Percentiles rank a stretch among this genome's conserved stretches.
These are phyloP conservation scores for Cucurbitaria berberidis DNA, from an alignment of 2,329 filamentous ascomycete species.

Conservation along the genomic window DNA sequence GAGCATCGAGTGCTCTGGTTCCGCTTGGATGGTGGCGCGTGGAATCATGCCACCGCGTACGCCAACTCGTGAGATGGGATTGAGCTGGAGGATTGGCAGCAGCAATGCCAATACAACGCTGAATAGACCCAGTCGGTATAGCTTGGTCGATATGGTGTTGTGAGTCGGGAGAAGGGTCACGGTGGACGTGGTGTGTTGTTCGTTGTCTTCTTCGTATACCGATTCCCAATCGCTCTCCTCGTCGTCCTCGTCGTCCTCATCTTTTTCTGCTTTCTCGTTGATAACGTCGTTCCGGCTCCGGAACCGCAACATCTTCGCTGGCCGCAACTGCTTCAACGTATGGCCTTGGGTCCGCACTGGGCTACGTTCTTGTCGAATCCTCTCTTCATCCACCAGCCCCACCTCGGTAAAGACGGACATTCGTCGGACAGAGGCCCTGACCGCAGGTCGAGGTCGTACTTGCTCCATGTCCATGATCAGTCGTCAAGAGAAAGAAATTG, in stretches of 20 bases:
- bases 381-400: conserved; percentile 45
- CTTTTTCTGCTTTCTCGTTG: conserved; percentile 13
- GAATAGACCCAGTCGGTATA: conserved; percentile 39
- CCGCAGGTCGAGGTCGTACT: conserved; percentile 33
- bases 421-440: conserved; percentile 25
- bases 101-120: conserved; percentile 40
- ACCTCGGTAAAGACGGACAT: conserved; percentile 48
- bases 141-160: conserved; percentile 21
- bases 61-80: conserved; percentile 31
- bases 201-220: conserved; percentile 32
- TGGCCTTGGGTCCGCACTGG: conserved; percentile 34
- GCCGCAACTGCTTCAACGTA: conserved; percentile 29
- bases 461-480: conserved; percentile 32
- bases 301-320: conserved; percentile 40
- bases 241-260: conserved; percentile 20
- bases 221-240: conserved; percentile 37
- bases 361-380: conserved; percentile 35
- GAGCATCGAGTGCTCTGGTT: conserved; percentile 18
- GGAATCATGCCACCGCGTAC: conserved; percentile 38
- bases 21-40: conserved; percentile 22
- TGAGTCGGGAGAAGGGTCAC: conserved; percentile 4
- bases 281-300: conserved; percentile 40
- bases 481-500: not conserved
- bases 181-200: conserved; percentile 9
- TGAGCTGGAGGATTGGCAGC: conserved; percentile 42